Base-by-base conservation (phyloP, 257 asterid species). In the Salvia splendens region DNA sequence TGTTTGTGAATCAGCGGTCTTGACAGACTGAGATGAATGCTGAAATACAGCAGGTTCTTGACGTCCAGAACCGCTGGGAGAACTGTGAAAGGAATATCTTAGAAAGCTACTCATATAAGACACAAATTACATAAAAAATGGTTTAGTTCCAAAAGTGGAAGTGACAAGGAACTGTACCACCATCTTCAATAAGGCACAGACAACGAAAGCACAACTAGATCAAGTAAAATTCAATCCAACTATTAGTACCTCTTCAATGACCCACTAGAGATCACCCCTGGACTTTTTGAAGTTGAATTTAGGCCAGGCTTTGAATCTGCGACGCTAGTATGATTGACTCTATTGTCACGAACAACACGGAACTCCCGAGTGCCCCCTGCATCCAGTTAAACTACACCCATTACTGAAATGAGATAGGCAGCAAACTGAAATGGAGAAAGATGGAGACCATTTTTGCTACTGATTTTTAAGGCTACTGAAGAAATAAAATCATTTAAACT, bases 301-400 rank as follows among this genome's bases (percentile, higher is more conserved):
- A 77, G 81, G 59, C 72, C 83, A 72, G 81, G 77, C 78, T 86
- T 88, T 61, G 75, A 58, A 75, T 81, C 95, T 74, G 63, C 48
- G 71, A 61, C 57, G 51, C 83, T 72, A 73, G 75, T 80, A 58
- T 84, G 95, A 79, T 67, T 86, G 52, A 79, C 80, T 83, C 96
- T 90, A 71, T 88, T 94, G 79, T 94, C 99, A 70, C 95, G 86
- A 73, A 94, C 95, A 61, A 90, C 85, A 41, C 99, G 96, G 70
- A 94, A 94, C 80, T 90, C 90, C 61, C 80, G 80, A 79, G 73
- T 80, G 60, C 81, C 80, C 70, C 89, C 92, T 85, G 86, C 84
- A 84, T 81, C 81, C 67, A 79, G 72, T 70, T 16, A 68, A 65
- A 76, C 62, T 30, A 33, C 36, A 76, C 46, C 54, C 51, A 73